Evolutionary conservation across 345 rosid species (phyloP).

Genomic region (Gossypium anomalum): DNA sequence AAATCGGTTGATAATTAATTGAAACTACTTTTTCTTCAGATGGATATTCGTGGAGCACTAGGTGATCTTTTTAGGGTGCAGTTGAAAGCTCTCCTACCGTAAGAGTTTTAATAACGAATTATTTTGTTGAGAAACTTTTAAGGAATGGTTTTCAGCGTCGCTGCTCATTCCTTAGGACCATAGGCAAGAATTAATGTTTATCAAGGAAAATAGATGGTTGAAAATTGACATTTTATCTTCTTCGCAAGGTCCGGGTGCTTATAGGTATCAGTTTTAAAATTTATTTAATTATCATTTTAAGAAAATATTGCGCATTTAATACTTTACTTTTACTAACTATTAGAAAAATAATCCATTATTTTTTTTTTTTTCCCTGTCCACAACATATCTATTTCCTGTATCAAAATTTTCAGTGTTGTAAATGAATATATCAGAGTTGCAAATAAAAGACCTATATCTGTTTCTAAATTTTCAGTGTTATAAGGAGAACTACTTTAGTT

Average conservation of each 20-base stretch:
- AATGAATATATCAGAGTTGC: not conserved
- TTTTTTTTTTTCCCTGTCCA: no score
- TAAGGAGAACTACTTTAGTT: not conserved
- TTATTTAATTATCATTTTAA: not conserved
- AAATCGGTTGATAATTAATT: not conserved
- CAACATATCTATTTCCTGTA: no score
- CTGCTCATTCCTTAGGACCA: constrained; percentile 14
- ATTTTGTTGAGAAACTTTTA: not conserved
- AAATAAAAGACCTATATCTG: not conserved
- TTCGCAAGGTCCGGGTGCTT: not conserved
- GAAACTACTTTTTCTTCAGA: constrained; percentile 37
- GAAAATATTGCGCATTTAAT: no score
- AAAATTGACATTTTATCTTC: not conserved
- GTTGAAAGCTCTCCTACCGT: constrained; percentile 70
- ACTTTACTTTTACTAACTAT: no score
- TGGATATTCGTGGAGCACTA: constrained; percentile 89
- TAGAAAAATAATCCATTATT: no score
- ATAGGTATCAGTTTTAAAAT: not conserved
- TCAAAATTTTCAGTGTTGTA: not conserved
- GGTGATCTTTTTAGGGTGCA: constrained; percentile 83
- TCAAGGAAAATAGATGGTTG: not conserved
- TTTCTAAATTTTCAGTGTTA: not conserved
- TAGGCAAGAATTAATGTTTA: not conserved
- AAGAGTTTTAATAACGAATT: constrained; percentile 9
- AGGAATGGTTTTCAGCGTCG: constrained; percentile 25